Evolutionary conservation across 495 filamentous ascomycete species (phyloP).

Genomic region (Parathielavia hyrcaniae): DNA sequence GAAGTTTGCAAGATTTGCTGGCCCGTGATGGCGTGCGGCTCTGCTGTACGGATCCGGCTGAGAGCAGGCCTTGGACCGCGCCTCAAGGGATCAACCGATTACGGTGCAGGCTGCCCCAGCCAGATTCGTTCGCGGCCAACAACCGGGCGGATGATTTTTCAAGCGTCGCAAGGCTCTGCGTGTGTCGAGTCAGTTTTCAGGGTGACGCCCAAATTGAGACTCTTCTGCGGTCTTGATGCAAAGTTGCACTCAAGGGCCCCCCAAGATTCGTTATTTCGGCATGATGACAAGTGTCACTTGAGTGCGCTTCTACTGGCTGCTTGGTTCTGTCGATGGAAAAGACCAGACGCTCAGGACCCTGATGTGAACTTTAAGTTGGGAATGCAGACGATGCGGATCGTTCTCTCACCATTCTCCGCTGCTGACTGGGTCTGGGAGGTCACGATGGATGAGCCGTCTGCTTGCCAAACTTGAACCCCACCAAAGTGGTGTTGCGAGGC

Average conservation of each 20-base stretch:
- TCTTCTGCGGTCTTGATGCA: neutral
- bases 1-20: conserved; percentile 14
- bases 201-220: neutral
- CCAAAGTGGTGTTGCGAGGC: neutral
- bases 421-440: neutral
- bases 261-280: neutral
- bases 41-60: conserved; percentile 23
- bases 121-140: neutral
- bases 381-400: neutral
- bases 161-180: conserved; percentile 5
- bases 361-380: neutral
- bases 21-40: conserved; percentile 15
- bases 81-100: conserved; percentile 25
- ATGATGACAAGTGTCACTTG: conserved; percentile 11
- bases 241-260: neutral
- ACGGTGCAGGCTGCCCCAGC: conserved; percentile 15
- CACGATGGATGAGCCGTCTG: neutral
- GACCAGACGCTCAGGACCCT: neutral
- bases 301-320: neutral
- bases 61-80: conserved; percentile 18
- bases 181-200: neutral
- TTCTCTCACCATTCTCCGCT: neutral
- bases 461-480: neutral
- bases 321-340: neutral
- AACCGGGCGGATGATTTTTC: neutral